Evolutionary conservation across 805 yeast species (phyloP), one percentile per base, ranked within the genome.

Genomic region (Priceomyces melissophilus): DNA sequence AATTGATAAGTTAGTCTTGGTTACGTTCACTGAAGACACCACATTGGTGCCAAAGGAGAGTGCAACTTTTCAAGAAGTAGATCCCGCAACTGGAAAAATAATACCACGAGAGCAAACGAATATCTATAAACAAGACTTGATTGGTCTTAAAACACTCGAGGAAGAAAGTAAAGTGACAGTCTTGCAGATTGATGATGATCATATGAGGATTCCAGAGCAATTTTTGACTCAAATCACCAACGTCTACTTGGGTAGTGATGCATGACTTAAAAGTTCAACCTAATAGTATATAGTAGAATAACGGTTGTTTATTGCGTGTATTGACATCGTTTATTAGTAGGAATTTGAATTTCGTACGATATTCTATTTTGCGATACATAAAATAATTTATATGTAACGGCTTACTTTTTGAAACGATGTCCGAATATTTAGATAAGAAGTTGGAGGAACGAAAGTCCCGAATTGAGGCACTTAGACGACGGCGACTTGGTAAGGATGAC

Each of bases 31-130:
- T 2, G 60, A 76, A 44, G 95, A 86, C 56, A 73, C 73, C n/a
- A 83, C 84, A 2, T 61, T 86, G 5, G 80, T 80, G 4, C 95
- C 95, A 1, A 80, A 77, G 52, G 84, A 84, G 42, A 77, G 83
- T 39, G 81, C 90, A 1, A 78, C 79, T 78, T 82, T 84, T 53
- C 71, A 61, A 37, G 89, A 84, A 50, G 44, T 60, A 4, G 79
- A 81, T 45, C 54, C 63, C 4, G 50, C 47, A 2, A 59, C 75
- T 0, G 81, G 78, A 0, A 50, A 55, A 0, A 36, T 65, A 0
- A 60, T 78, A 3, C 70, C 75, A 0, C 72, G 82, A 36, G 50
- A 70, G 10, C 57, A 75, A 28, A 75, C 90, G 0, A 60, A 55
- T 2, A 51, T 79, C 8, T 87, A 70, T 54, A 50, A 47, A n/a